These are phyloP conservation scores for Rhodocollybia butyracea DNA, from an alignment of 768 basidiomycete species.

Conservation along the genomic window DNA sequence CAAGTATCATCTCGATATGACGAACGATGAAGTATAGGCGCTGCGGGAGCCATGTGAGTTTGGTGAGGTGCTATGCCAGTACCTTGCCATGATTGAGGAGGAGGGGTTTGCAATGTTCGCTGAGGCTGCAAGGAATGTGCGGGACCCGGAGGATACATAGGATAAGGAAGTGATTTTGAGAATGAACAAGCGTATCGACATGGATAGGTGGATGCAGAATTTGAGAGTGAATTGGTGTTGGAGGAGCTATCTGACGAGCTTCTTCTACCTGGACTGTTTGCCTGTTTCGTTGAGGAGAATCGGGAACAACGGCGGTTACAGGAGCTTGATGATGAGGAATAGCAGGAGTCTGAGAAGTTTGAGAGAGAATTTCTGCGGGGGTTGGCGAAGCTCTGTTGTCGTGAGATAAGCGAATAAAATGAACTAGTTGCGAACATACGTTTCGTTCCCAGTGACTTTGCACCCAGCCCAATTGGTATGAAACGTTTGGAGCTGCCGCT, in stretches of 20 bases:
- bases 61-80: constrained; percentile 64
- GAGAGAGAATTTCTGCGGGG: constrained; percentile 13
- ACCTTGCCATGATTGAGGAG: constrained; percentile 65
- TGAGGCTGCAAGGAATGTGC: constrained; percentile 26
- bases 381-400: constrained; percentile 15
- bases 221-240: constrained; percentile 8
- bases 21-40: constrained; percentile 44
- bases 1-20: constrained; percentile 53
- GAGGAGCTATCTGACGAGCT: constrained; percentile 6
- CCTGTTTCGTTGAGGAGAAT: constrained; percentile 6
- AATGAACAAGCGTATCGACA: constrained; percentile 21
- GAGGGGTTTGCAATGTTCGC: constrained; percentile 44
- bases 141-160: constrained; percentile 20
- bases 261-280: constrained; percentile 9
- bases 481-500: constrained; percentile 68
- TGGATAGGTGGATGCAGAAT: constrained; percentile 20
- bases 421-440: constrained; percentile 39
- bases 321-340: constrained; percentile 11
- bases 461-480: constrained; percentile 77
- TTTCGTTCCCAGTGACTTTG: constrained; percentile 73
- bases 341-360: constrained; percentile 10
- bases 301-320: constrained; percentile 10
- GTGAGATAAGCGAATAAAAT: constrained; percentile 1
- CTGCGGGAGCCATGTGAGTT: constrained; percentile 50
- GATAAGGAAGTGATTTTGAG: constrained; percentile 23